Evolutionary conservation across 192 early-diverging fungal species (phyloP), one percentile per base, ranked within the genome.

Genomic region (Coemansia sp.): DNA sequence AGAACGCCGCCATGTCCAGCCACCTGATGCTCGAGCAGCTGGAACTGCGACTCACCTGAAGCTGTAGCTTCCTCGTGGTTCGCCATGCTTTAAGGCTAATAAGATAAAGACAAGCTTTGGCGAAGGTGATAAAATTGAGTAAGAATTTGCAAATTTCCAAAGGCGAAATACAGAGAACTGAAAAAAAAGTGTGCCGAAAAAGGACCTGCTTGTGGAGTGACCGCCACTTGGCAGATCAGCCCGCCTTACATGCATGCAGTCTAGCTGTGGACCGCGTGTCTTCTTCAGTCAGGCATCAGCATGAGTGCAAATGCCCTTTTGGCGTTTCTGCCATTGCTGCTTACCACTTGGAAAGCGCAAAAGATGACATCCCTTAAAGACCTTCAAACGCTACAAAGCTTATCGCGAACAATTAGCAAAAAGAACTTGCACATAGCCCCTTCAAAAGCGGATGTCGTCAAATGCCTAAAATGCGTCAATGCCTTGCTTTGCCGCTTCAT

Each of bases 1-100:
- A 96, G 70, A 4, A 93, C 78, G 33, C 87, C 86, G 38, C 88
- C 88, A 69, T 96, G 95, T 0, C 95, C 94, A 16, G 91, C 93
- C 18, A 97, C 88, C 83, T 97, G 95, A 66, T 88, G 78, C 51
- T 86, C 79, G 42, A 93, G 89, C 12, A 80, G 82, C 29, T 59
- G 55, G 2, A 69, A 20, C 27, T 46, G 52, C 18, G 62, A 49
- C 34, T 65, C 52, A 15, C 60, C 47, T 22, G 20, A 22, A 18
- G 57, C 12, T 18, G 57, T 36, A 34, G 15, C 7, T 16, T 60
- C 57, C 29, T 16, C 29, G 2, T 44, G 57, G 22, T 47, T 43
- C 18, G 42, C 24, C 22, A 29, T 46, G 8, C 51, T 29, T 29
- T 27, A 12, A 0, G 20, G 20, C n/a, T 0, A 51, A 7, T 51